Percentiles rank a stretch among this genome's conserved stretches.
Evolutionary conservation across 1,284 basidiomycete species (phyloP).

Genomic region (Leccinum fallax): DNA sequence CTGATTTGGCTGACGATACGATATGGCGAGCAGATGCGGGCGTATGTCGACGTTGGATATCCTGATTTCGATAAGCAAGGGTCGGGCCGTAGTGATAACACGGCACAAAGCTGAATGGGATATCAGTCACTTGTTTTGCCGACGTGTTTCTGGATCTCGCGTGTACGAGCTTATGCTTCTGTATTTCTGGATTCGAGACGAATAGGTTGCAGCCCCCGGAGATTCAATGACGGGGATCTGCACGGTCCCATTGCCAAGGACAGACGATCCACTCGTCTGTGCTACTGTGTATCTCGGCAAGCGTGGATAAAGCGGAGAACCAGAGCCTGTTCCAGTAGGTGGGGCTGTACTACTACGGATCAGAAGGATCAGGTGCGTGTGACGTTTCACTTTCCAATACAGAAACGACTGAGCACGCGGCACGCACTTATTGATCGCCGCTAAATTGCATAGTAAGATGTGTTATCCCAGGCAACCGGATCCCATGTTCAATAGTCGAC

Average conservation of each 20-base stretch:
- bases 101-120: neutral
- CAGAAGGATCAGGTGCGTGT: neutral
- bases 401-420: neutral
- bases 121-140: neutral
- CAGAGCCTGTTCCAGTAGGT: neutral
- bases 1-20: slow-evolving; percentile 39
- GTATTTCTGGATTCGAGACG: neutral
- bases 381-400: neutral
- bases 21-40: slow-evolving; percentile 50
- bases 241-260: neutral
- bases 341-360: neutral
- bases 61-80: slow-evolving; percentile 20
- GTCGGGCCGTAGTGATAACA: neutral
- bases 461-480: neutral
- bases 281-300: neutral
- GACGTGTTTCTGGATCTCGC: neutral
- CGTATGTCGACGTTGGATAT: slow-evolving; percentile 49
- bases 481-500: neutral
- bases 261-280: neutral
- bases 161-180: neutral
- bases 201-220: neutral
- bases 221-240: neutral
- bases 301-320: neutral
- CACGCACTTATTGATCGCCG: neutral
- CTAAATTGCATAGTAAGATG: neutral